Conservation (phyloP, 2,329 filamentous ascomycete genomes). For the Gaeumannomyces sp. region DNA sequence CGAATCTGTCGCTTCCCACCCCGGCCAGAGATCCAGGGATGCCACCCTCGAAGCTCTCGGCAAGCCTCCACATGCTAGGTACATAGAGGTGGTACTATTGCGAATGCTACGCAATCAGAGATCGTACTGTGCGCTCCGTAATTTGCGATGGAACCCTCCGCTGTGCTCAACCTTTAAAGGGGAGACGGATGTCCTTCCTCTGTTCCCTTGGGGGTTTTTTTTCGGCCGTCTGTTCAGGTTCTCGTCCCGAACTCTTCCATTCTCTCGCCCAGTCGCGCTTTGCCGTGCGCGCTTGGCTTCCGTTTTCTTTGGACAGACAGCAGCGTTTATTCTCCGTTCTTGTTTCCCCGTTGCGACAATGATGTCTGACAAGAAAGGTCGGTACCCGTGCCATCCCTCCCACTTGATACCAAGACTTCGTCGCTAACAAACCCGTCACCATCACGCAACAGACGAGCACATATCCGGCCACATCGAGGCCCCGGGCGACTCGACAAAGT, state of each 20-base stretch:
- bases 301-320: background rate
- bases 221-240: background rate
- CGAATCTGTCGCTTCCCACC: no score
- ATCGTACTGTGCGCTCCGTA: background rate
- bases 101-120: background rate
- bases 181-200: background rate
- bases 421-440: background rate
- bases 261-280: background rate
- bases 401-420: no score
- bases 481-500: conserved; percentile 10
- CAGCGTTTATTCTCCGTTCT: background rate
- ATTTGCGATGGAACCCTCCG: background rate
- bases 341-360: background rate
- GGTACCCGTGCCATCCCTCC: background rate
- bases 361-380: background rate
- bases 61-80: background rate
- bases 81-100: background rate
- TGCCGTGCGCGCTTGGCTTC: background rate
- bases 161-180: background rate
- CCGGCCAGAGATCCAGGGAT: background rate
- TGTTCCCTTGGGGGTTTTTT: background rate
- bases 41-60: background rate
- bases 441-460: background rate
- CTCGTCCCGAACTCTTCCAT: background rate
- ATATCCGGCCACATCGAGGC: conserved; percentile 2